Base-by-base conservation (phyloP, 331 rosid species). In the Phaseolus coccineus region DNA sequence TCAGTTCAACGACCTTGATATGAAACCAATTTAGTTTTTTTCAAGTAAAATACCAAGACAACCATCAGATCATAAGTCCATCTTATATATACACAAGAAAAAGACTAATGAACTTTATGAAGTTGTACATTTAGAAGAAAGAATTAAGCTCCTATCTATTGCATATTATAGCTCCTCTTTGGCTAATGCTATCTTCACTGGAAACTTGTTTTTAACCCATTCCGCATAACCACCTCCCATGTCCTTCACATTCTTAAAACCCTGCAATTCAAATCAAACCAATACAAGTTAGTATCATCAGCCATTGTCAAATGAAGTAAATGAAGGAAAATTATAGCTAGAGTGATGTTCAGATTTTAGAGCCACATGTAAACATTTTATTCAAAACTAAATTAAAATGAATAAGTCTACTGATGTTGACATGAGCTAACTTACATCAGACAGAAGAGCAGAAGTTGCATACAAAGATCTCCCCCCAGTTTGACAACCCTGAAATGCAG, bases 201-300 rank as follows among this genome's bases (percentile, higher is more conserved):
- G 71, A 68, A 91, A 85, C 28, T 79, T 80, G 50, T 87, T 87
- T 68, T 85, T 88, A 66, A 88, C 81, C 97, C 96, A 95, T 8
- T 89, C 94, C 7, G 71, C 31, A 65, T 91, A 86, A 30, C 97
- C 99, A 80, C 97, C 97, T 81, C 94, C 94, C 87, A 93, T 84
- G 88, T 95, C 82, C 30, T 61, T 87, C 90, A 85, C 87, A 69
- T 87, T 72, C 87, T 85, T 69, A 73, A 73, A 92, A 25, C 94
- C 96, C 96, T 92, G 65, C 61, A 84, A 33, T 70, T 86, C 89
- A 87, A 51, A 15, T 5, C 13, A 58, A 48, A 52, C 7, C 42
- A 57, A 44, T 50, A 44, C 57, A 30, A 47, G 11, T 76, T 47
- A 68, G 58, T 72, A 8, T 78, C 14, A 4, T 44, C 56, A 10